Conservation (phyloP, 2,329 filamentous ascomycete genomes). For the Fusarium dimerum region DNA sequence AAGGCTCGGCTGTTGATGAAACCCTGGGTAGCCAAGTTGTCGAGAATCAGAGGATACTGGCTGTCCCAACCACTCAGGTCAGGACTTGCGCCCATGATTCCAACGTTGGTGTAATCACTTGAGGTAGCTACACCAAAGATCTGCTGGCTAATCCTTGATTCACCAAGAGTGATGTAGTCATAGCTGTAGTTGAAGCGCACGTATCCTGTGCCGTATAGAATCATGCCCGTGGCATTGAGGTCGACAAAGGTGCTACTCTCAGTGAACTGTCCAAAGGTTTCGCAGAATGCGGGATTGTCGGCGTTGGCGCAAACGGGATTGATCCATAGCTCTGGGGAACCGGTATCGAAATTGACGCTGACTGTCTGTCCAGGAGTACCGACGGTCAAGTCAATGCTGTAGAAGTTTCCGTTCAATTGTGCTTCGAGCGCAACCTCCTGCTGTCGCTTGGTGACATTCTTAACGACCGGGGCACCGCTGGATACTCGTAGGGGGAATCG, state of each 20-base stretch:
- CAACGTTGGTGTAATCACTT: slow-evolving; percentile 30
- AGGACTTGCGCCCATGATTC: slow-evolving; percentile 39
- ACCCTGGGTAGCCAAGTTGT: slow-evolving; percentile 35
- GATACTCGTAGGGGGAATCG: slow-evolving; percentile 32
- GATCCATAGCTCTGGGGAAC: slow-evolving; percentile 45
- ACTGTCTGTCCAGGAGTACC: slow-evolving; percentile 41
- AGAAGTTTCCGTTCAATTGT: slow-evolving; percentile 36
- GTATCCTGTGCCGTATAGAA: slow-evolving; percentile 36
- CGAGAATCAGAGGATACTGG: slow-evolving; percentile 37
- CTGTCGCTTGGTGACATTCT: slow-evolving; percentile 33
- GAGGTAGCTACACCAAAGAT: slow-evolving; percentile 39
- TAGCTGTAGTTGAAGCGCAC: slow-evolving; percentile 37
- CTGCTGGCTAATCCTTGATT: slow-evolving; percentile 36
- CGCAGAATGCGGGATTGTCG: slow-evolving; percentile 29
- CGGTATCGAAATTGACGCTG: slow-evolving; percentile 43
- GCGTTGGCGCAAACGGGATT: slow-evolving; percentile 41
- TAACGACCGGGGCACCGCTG: slow-evolving; percentile 29
- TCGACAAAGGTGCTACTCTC: slow-evolving; percentile 32
- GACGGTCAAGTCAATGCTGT: slow-evolving; percentile 40
- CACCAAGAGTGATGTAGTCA: slow-evolving; percentile 36
- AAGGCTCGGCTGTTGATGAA: slow-evolving; percentile 41
- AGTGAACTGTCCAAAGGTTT: slow-evolving; percentile 32
- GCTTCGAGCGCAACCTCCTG: slow-evolving; percentile 23
- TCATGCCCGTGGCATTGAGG: slow-evolving; percentile 24
- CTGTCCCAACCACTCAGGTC: slow-evolving; percentile 35